Evolutionary conservation across 345 rosid genomes (phyloP), one percentile per base, ranked within the genome.

Genomic region (Eucalyptus tenuipes): DNA sequence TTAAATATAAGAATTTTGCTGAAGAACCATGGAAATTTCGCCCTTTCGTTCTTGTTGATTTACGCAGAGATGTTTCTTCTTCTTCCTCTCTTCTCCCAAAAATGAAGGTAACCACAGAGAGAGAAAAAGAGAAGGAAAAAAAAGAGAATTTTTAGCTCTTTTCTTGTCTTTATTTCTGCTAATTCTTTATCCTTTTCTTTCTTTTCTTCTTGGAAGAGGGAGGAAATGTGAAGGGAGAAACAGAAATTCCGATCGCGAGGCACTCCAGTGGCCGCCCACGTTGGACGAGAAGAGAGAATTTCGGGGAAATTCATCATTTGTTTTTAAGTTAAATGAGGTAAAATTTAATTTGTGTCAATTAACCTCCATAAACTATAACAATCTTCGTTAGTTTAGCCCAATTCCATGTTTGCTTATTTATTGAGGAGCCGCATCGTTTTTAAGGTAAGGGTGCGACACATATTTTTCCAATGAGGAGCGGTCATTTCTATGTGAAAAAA

Each of bases 401-500:
- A 64, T 29, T n/a, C 18, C 71, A 14, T 64, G 37, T 14, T 7
- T n/a, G 4, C 71, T 64, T 29, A 29, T 64, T 14, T 61, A 29
- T 61, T 18, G 10, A 29, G 71, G 33, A 29, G 71, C 5, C 33
- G 0, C 7, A 13, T 61, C 33, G 5, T 29, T 61, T 61, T 59
- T 18, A 52, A 52, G 57, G 10, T 27, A 59, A 59, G 68, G 31
- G 16, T 3, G 68, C 4, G 68, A 27, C 14, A 1, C 66, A 29
- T 61, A 29, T 14, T 64, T 64, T 64, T 13, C 71, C 18, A 0
- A 61, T 59, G 66, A 59, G 15, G 3, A 25, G 14, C n/a, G 4
- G 2, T 25, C 15, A 25, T 59, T 27, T 1, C 29, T 3, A 61
- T 0, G 2, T 61, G 4, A 0, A 52, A 52, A 52, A 20, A 18